Evolutionary conservation across 75 land plant genomes (phyloP), one percentile per base, ranked within the genome.

Genomic region (Cupressus sempervirens): DNA sequence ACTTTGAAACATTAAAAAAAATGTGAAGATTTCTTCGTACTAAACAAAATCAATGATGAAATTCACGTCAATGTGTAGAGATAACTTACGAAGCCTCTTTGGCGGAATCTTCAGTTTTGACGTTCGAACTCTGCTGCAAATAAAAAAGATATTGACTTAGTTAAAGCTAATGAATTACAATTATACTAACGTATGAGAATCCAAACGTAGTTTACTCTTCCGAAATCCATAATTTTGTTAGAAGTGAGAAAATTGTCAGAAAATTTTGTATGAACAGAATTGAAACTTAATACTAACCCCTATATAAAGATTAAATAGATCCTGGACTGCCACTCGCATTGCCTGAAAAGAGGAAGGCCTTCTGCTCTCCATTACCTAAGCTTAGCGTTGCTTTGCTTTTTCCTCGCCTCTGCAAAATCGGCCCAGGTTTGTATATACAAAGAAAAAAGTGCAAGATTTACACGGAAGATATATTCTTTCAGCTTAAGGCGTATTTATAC

Each of bases 231-330:
- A 58, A 23, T 58, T 58, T 58, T 58, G 65, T 58, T 20, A 5
- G 7, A 6, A 23, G 65, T 18, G 26, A 58, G n/a, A 20, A 20
- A 23, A 4, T 20, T 18, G 52, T 48, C 12, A 2, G 52, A 10
- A 48, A 11, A 48, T 1, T 8, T 11, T 48, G 52, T 48, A 48
- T 48, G 52, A 11, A 48, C 52, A 48, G 52, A 48, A 13, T 48
- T 48, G 7, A 48, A 48, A 48, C 11, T 36, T 26, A 58, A 29
- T 72, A 75, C 86, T 80, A 89, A 97, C 99, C 76, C 98, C 99
- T 50, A 97, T 80, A 83, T 93, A 93, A 76, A 90, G 88, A 70
- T 93, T 89, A 89, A 93, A 92, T 83, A 93, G 92, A 40, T 93
- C 94, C 82, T 90, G 81, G 82, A 93, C 84, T 20, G 94, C 92